Conservation (phyloP, 495 filamentous ascomycete species). For the Collariella sp. region DNA sequence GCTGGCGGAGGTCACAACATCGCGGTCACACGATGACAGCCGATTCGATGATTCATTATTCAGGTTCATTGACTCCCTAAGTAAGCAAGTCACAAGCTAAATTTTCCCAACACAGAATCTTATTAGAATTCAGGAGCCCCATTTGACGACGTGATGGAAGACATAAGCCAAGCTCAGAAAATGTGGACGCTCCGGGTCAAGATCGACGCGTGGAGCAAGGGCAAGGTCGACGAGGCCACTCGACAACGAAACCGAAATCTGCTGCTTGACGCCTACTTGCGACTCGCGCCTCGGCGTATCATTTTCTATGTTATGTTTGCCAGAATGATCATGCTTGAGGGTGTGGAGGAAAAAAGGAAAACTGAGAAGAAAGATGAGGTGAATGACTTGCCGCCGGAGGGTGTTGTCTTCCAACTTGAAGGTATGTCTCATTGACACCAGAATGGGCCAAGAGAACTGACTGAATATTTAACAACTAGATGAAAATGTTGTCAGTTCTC, state of each 20-base stretch:
- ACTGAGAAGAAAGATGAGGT: too few species aligned
- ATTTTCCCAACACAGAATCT: too few species aligned
- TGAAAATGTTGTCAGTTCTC: background rate
- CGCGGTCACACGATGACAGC: too few species aligned
- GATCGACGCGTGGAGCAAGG: conserved; percentile 18
- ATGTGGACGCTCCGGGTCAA: conserved; percentile 19
- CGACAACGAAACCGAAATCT: conserved; percentile 19
- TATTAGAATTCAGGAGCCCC: conserved; percentile 7
- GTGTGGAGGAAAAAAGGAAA: background rate
- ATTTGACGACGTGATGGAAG: conserved; percentile 2
- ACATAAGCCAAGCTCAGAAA: conserved; percentile 3
- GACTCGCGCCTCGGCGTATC: conserved; percentile 15
- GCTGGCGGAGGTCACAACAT: background rate
- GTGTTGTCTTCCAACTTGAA: too few species aligned
- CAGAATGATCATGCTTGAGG: conserved; percentile 14
- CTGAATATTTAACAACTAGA: background rate
- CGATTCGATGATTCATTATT: background rate
- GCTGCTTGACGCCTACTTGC: conserved; percentile 17
- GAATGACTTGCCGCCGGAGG: too few species aligned
- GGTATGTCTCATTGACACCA: too few species aligned
- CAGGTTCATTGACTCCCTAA: background rate
- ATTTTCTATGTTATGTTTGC: conserved; percentile 15
- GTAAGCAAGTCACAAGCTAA: background rate
- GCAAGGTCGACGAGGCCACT: conserved; percentile 14
- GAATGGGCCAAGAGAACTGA: background rate